Percentiles rank a stretch among this genome's conserved stretches.
Conservation (phyloP, 2,329 filamentous ascomycete species). For the Fusarium marasasianum region DNA sequence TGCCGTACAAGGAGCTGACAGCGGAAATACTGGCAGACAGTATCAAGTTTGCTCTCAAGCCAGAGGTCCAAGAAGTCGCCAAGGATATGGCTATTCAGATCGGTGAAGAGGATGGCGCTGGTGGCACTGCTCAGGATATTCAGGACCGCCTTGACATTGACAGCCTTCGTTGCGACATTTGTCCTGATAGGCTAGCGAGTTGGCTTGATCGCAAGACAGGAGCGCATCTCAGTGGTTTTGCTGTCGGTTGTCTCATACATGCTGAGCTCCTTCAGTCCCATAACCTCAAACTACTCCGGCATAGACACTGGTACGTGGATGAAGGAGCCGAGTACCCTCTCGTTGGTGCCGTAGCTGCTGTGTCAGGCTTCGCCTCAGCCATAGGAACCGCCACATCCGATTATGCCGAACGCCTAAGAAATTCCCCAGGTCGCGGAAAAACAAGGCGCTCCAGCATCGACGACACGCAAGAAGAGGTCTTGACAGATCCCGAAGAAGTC, state of each 20-base stretch:
- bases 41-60: constrained; percentile 62
- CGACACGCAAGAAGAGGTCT: background rate
- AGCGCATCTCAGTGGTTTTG: constrained; percentile 69
- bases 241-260: constrained; percentile 65
- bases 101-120: constrained; percentile 62
- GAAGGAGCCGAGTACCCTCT: constrained; percentile 72
- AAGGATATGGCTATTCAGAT: constrained; percentile 62
- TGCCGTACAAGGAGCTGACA: constrained; percentile 67
- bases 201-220: constrained; percentile 67
- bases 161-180: constrained; percentile 65
- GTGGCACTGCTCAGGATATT: constrained; percentile 62
- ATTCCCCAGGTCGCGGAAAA: background rate
- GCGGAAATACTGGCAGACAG: constrained; percentile 63
- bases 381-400: constrained; percentile 51
- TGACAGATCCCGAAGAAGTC: background rate
- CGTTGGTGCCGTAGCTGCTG: constrained; percentile 70
- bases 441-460: background rate
- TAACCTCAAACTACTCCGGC: constrained; percentile 62
- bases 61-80: constrained; percentile 53
- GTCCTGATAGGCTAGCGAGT: constrained; percentile 65
- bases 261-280: constrained; percentile 64
- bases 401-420: constrained; percentile 28
- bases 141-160: constrained; percentile 64
- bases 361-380: constrained; percentile 70
- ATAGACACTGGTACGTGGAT: constrained; percentile 69